phyloP scores from a whole-genome alignment of 1,284 basidiomycete genomes.

The Rhizoctonia solani region DNA sequence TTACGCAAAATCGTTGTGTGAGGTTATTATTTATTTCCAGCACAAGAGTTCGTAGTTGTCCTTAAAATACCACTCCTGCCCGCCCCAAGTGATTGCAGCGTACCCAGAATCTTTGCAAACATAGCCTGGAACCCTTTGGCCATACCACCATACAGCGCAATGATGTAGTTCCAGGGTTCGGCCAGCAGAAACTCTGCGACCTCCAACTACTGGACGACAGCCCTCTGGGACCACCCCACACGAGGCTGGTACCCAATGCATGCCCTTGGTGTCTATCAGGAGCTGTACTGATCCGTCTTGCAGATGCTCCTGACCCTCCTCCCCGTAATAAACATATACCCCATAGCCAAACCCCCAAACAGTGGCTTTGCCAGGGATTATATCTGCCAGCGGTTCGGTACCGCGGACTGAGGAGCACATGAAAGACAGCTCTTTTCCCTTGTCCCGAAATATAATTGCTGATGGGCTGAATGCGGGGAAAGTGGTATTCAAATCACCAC shows the following conservation, averaged over 20 bases:
- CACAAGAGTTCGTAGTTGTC: slow-evolving; percentile 23
- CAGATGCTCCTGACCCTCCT: slow-evolving; percentile 3
- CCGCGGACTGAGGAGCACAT: neutral
- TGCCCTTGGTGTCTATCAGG: slow-evolving; percentile 7
- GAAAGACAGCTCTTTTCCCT: slow-evolving; percentile 11
- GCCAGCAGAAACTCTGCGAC: neutral
- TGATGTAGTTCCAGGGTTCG: neutral
- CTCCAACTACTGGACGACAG: slow-evolving; percentile 26
- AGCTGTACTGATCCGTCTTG: slow-evolving; percentile 13
- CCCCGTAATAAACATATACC: slow-evolving; percentile 1
- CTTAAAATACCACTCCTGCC: slow-evolving; percentile 11
- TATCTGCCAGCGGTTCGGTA: neutral
- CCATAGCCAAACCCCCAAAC: neutral
- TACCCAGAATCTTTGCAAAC: neutral
- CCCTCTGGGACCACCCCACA: slow-evolving; percentile 10
- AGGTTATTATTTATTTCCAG: slow-evolving; percentile 7
- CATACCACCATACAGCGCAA: slow-evolving; percentile 9
- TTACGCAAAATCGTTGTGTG: too few relatives aligned
- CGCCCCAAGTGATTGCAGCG: slow-evolving; percentile 25
- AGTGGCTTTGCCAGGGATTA: slow-evolving; percentile 8
- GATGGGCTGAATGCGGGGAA: slow-evolving; percentile 22
- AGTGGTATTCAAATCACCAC: neutral
- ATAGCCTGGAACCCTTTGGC: neutral
- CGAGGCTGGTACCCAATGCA: slow-evolving; percentile 19
- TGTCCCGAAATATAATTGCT: slow-evolving; percentile 9